phyloP scores from a whole-genome alignment of 371 early-diverging fungal species.

The Actinomortierella ambigua region DNA sequence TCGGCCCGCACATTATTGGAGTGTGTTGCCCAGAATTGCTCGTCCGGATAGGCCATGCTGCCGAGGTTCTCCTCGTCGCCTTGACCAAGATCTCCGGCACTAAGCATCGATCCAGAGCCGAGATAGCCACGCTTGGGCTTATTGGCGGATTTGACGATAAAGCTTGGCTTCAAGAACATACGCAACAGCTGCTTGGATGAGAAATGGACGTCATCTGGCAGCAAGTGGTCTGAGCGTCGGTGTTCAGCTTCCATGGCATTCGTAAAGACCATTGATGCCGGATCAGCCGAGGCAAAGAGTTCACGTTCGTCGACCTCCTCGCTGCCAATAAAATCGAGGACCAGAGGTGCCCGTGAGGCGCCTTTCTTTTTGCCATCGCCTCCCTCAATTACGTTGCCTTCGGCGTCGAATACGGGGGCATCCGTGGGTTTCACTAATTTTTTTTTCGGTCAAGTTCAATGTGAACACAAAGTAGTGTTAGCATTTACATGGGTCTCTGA shows the following conservation, averaged over 20 bases:
- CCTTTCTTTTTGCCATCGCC: slow-evolving; percentile 32
- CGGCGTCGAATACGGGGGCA: too few species aligned
- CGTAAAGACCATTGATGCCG: slow-evolving; percentile 55
- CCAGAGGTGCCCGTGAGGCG: slow-evolving; percentile 43
- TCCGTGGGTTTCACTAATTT: slow-evolving; percentile 14
- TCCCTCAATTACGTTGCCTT: slow-evolving; percentile 19
- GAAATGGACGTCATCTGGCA: slow-evolving; percentile 91
- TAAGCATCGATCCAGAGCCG: too few species aligned
- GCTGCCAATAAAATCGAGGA: slow-evolving; percentile 65
- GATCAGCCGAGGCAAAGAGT: slow-evolving; percentile 73
- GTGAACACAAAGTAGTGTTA: too few species aligned
- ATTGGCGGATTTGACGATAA: slow-evolving; percentile 52
- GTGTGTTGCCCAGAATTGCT: slow-evolving; percentile 45
- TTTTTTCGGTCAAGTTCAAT: too few species aligned
- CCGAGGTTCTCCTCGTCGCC: slow-evolving; percentile 4
- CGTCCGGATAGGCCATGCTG: slow-evolving; percentile 36
- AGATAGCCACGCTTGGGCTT: slow-evolving; percentile 20
- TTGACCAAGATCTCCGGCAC: too few species aligned
- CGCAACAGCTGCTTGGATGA: slow-evolving; percentile 79
- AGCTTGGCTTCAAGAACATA: slow-evolving; percentile 81
- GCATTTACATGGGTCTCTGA: too few species aligned
- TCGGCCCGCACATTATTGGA: slow-evolving; percentile 26
- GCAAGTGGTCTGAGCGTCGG: slow-evolving; percentile 55
- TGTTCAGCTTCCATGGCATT: slow-evolving; percentile 49
- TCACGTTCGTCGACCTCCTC: slow-evolving; percentile 58